Evolutionary conservation across 148 eudicot genomes (phyloP), one percentile per base, ranked within the genome.

Genomic region (Camellia sinensis): DNA sequence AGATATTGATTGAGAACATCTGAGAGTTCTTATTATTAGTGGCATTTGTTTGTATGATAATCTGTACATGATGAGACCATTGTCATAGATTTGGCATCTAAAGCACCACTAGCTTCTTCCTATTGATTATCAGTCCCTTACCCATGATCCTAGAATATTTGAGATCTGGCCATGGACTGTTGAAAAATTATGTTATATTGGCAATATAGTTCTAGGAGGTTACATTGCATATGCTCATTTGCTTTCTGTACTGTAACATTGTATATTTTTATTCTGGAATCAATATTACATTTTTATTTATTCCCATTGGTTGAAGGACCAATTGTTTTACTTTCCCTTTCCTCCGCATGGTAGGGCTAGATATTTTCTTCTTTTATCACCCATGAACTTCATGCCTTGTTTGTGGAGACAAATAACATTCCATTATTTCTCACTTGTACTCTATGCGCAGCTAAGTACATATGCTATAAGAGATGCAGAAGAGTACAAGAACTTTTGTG

Each of bases 401-500:
- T 17, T 77, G 18, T 61, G 40, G 62, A 77, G 54, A 43, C 46
- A 21, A 65, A 44, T 44, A 46, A 62, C 57, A n/a, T 79, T 18
- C 63, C 72, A 12, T 6, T 67, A 44, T 64, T 62, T 73, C 10
- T 65, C 14, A 40, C 73, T 52, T 79, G 41, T 63, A 37, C 65
- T 76, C 7, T 4, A 78, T 74, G 19, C 74, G 71, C 91, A 97
- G 99, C 54, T 94, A 71, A 91, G 93, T 87, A 92, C 99, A 59
- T 88, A 94, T 84, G 99, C 95, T 78, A 97, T 94, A 65, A 89
- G 99, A 82, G 99, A 97, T 85, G 90, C 92, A 72, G 98, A 94
- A 84, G 99, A 97, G 81, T 97, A 97, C 86, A 97, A 90, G 84
- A 94, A 97, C 86, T 93, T 90, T 64, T 97, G 99, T 82, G 99